These are phyloP conservation scores for Mycena latifolia DNA, from an alignment of 768 basidiomycete species.

Conservation along the genomic window DNA sequence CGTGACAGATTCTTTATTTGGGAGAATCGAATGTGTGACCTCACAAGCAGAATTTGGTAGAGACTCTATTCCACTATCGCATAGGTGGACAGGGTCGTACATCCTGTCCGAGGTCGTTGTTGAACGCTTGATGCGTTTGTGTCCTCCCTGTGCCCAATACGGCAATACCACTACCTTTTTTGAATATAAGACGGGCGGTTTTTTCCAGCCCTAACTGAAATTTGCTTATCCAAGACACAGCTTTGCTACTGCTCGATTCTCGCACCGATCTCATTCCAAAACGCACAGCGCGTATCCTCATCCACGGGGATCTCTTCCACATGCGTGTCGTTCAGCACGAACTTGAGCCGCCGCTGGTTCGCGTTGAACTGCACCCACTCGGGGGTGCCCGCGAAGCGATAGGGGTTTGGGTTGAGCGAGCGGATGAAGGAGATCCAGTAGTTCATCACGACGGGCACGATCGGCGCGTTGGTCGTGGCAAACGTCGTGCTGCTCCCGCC, in stretches of 20 bases:
- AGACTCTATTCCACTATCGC: too few species aligned
- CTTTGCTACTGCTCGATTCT: constrained; percentile 26
- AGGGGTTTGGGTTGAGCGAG: constrained; percentile 18
- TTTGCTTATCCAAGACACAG: constrained; percentile 3
- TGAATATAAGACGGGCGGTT: neutral
- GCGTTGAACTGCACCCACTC: constrained; percentile 21
- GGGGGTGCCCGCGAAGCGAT: constrained; percentile 26
- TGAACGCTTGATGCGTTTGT: too few species aligned
- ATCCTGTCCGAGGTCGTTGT: too few species aligned
- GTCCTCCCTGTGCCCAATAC: constrained; percentile 1
- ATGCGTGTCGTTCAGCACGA: constrained; percentile 28
- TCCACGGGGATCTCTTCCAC: constrained; percentile 25
- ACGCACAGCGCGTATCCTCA: constrained; percentile 21
- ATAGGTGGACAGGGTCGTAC: too few species aligned
- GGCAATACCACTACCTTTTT: constrained; percentile 1
- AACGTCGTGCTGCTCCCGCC: constrained; percentile 23
- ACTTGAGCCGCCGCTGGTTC: constrained; percentile 17
- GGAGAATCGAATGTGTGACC: too few species aligned
- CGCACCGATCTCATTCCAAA: constrained; percentile 27
- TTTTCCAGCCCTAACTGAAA: constrained; percentile 10
- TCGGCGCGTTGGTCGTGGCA: constrained; percentile 26
- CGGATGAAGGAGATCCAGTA: constrained; percentile 28
- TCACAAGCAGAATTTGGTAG: too few species aligned
- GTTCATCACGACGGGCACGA: constrained; percentile 27
- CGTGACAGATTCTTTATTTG: too few species aligned